Conservation (phyloP, 2,329 filamentous ascomycete genomes). For the Bisporella sp. region DNA sequence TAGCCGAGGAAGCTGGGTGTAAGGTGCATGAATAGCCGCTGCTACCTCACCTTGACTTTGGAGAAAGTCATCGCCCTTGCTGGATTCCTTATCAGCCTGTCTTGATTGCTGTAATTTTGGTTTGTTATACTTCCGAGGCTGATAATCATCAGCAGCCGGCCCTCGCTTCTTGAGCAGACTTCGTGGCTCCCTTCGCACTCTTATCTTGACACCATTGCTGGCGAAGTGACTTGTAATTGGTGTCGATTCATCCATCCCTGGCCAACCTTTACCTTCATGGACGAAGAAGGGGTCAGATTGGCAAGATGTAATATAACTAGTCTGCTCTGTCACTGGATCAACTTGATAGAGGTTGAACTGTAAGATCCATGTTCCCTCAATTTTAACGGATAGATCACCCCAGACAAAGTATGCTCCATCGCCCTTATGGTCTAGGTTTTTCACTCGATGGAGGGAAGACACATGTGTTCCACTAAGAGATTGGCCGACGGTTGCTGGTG, state of each 20-base stretch:
- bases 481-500: slow-evolving; percentile 34
- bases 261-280: slow-evolving; percentile 61
- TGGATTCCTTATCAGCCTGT: not conserved
- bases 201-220: slow-evolving; percentile 78
- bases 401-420: slow-evolving; percentile 90
- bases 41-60: too few species aligned
- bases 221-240: slow-evolving; percentile 75
- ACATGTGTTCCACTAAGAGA: slow-evolving; percentile 65
- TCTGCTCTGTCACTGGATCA: slow-evolving; percentile 30
- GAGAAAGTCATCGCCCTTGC: not conserved
- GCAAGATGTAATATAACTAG: slow-evolving; percentile 27
- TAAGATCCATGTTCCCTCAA: slow-evolving; percentile 65
- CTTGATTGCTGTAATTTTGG: slow-evolving; percentile 1
- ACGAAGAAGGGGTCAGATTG: slow-evolving; percentile 64
- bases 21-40: too few species aligned
- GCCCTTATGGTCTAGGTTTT: slow-evolving; percentile 62
- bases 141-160: slow-evolving; percentile 26
- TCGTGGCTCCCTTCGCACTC: slow-evolving; percentile 76
- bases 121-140: slow-evolving; percentile 22
- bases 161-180: slow-evolving; percentile 30
- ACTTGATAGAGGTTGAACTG: slow-evolving; percentile 75
- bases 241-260: slow-evolving; percentile 75
- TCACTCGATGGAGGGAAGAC: slow-evolving; percentile 75
- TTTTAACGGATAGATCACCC: slow-evolving; percentile 73
- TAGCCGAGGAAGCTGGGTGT: too few species aligned